Evolutionary conservation across 257 asterid species (phyloP), one percentile per base, ranked within the genome.

Genomic region (Nicotiana knightiana): DNA sequence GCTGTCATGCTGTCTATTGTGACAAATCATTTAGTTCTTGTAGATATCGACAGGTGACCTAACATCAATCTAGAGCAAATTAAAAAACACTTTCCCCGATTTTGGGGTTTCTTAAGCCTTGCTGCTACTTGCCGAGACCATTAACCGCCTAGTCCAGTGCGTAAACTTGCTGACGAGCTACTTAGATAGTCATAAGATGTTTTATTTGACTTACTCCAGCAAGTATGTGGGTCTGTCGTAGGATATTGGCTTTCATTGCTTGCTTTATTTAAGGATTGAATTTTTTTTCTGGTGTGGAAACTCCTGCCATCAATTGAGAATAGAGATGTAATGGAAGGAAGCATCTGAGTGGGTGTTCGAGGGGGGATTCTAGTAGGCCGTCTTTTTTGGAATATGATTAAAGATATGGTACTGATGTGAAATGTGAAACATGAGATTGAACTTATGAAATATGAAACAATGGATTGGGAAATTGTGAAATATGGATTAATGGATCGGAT

Each of bases 1-100:
- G 64, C 63, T 75, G 63, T 75, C 80, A 73, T 73, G 79, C 79
- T 73, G 4, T 73, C 79, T 73, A 6, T 73, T 46, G 37, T 13
- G 79, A 16, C 35, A 15, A 18, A 73, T 73, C 62, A 13, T 73
- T 48, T 24, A 13, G 39, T 73, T 73, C 39, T 51, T 48, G 62
- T 73, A 75, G 63, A 75, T 28, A 51, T 75, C 16, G 64, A 15
- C 13, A 15, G 28, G 80, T 75, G 80, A 75, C 9, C 64, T 75
- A 26, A 17, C 79, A 28, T 15, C 21, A 75, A 28, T 51, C 63
- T 73, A 48, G 63, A 75, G 64, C 12, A 51, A 28, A 43, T 75
- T 51, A 26, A 46, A 75, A 28, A 37, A 75, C 11, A 51, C 46
- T 51, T 28, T 0, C 53, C 80, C 28, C 48, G 9, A 28, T 75